Evolutionary conservation across 192 early-diverging fungal genomes (phyloP).

Genomic region (Backusella australiensis): DNA sequence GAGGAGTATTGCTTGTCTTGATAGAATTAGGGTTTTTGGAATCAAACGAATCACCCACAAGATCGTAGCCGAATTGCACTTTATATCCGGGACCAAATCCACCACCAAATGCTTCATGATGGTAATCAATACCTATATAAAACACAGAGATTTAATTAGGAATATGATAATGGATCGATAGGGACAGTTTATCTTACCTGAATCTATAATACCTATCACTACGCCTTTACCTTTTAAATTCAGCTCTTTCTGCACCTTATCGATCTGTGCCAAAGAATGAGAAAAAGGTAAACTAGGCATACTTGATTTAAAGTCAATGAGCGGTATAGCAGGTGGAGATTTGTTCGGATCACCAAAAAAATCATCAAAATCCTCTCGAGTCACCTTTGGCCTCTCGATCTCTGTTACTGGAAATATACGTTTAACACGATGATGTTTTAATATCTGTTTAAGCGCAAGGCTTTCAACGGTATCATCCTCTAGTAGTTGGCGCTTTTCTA

Average conservation of each 20-base stretch:
- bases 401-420: slow-evolving; percentile 9
- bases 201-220: slow-evolving; percentile 67
- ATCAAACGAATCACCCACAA: slow-evolving; percentile 57
- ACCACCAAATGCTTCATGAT: slow-evolving; percentile 61
- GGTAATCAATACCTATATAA: slow-evolving; percentile 49
- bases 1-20: slow-evolving; percentile 37
- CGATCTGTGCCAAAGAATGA: slow-evolving; percentile 52
- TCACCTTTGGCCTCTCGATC: slow-evolving; percentile 4
- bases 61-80: slow-evolving; percentile 60
- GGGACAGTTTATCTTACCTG: slow-evolving; percentile 30
- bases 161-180: neutral
- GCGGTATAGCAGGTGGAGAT: neutral
- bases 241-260: slow-evolving; percentile 42
- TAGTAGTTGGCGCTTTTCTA: neutral
- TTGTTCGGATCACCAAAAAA: neutral
- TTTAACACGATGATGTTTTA: slow-evolving; percentile 11
- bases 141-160: neutral
- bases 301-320: neutral
- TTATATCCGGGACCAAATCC: slow-evolving; percentile 60
- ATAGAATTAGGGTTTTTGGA: slow-evolving; percentile 7
- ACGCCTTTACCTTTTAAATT: slow-evolving; percentile 60
- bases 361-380: neutral
- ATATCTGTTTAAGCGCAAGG: neutral
- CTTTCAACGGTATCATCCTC: neutral
- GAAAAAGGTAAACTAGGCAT: slow-evolving; percentile 19